Percentiles rank a stretch among this genome's conserved stretches.
phyloP scores from a whole-genome alignment of 2,329 filamentous ascomycete species.

The Bipolaris sorokiniana region DNA sequence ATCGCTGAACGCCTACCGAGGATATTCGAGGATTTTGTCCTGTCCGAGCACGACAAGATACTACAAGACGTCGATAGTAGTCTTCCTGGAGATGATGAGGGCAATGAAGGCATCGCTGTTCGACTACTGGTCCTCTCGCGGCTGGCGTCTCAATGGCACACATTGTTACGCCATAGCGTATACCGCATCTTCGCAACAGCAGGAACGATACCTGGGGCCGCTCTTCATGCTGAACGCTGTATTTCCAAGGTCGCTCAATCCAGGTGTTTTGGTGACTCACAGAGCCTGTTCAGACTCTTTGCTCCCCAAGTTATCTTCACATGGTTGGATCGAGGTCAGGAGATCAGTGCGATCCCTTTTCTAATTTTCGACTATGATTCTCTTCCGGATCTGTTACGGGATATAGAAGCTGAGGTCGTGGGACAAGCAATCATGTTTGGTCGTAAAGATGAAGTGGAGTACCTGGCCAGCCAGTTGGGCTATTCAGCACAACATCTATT shows the following conservation, averaged over 20 bases:
- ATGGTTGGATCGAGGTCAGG: constrained; percentile 75
- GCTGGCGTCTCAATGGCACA: constrained; percentile 83
- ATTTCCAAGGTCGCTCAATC: constrained; percentile 69
- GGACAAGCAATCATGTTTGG: constrained; percentile 84
- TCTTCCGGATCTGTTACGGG: constrained; percentile 70
- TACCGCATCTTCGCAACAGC: constrained; percentile 95
- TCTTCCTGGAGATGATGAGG: constrained; percentile 74
- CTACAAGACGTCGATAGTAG: constrained; percentile 82
- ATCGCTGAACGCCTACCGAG: constrained; percentile 72
- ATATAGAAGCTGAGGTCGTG: constrained; percentile 77
- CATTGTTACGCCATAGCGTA: constrained; percentile 81
- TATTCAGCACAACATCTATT: constrained; percentile 48
- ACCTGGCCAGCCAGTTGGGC: constrained; percentile 61
- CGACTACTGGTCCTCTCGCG: constrained; percentile 77
- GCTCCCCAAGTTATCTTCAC: constrained; percentile 88
- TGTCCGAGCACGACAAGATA: constrained; percentile 81
- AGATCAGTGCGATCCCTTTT: constrained; percentile 70
- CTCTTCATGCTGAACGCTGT: constrained; percentile 74
- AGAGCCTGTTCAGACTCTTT: constrained; percentile 80
- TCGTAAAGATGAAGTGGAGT: constrained; percentile 66
- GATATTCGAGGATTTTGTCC: constrained; percentile 81
- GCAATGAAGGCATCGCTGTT: constrained; percentile 82
- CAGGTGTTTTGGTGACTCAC: constrained; percentile 69
- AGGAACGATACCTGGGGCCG: constrained; percentile 69
- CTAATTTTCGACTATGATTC: constrained; percentile 79